Percentiles rank a stretch among this genome's conserved stretches.
Evolutionary conservation across 2,329 filamentous ascomycete genomes (phyloP).

Genomic region (Furcasterigmium sp.): DNA sequence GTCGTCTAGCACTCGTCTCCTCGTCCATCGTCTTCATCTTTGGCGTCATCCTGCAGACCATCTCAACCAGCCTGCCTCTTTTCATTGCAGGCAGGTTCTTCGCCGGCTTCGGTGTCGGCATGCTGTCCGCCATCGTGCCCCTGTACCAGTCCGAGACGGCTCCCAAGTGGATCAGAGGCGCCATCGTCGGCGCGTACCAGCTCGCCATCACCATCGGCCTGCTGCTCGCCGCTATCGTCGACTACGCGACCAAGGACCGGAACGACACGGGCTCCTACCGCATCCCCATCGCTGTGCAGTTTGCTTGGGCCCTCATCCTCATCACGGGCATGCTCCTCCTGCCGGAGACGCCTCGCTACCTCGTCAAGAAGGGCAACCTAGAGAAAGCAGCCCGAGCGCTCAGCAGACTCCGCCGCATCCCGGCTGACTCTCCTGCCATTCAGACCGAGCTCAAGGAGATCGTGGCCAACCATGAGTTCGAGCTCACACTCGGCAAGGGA

Average conservation of each 20-base stretch:
- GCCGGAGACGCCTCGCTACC: conserved; percentile 68
- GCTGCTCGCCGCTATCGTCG: conserved; percentile 59
- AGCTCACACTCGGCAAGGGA: conserved; percentile 45
- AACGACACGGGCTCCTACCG: conserved; percentile 55
- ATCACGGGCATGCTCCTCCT: conserved; percentile 60
- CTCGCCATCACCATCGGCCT: conserved; percentile 66
- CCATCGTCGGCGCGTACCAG: conserved; percentile 66
- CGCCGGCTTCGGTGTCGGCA: conserved; percentile 67
- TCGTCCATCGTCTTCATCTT: conserved; percentile 60
- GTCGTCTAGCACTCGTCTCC: conserved; percentile 57
- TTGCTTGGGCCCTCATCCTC: conserved; percentile 64
- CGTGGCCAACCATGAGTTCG: conserved; percentile 58
- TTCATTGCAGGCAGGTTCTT: conserved; percentile 70
- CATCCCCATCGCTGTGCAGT: conserved; percentile 59
- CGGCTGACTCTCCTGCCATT: conserved; percentile 50
- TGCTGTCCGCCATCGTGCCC: conserved; percentile 66
- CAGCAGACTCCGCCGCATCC: conserved; percentile 55
- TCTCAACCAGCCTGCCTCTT: conserved; percentile 52
- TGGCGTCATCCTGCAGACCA: conserved; percentile 63
- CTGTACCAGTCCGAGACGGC: conserved; percentile 69
- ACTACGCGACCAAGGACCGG: conserved; percentile 54
- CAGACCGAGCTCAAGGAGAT: conserved; percentile 58
- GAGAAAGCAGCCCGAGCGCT: conserved; percentile 53
- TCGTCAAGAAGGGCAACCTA: conserved; percentile 54
- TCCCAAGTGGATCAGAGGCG: conserved; percentile 68